Evolutionary conservation across 179 eudicot species (phyloP), one percentile per base, ranked within the genome.

Genomic region (Vitellaria paradoxa): DNA sequence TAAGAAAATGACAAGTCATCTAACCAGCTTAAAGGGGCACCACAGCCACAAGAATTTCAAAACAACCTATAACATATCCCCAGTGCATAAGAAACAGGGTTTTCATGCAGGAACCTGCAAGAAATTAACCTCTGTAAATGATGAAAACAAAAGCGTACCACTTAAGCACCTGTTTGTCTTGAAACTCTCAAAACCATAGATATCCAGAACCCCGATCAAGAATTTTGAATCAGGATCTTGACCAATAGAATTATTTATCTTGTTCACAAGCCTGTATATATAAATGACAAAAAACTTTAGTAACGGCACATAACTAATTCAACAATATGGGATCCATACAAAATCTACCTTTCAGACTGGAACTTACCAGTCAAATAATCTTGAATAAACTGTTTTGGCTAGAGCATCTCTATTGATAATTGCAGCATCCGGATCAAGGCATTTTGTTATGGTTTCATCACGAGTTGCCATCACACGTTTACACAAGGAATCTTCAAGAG

Each of bases 121-220:
- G 59, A 57, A 78, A 74, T 52, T 71, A 56, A 72, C 49, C 66
- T 79, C 77, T 62, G 77, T 46, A 49, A 80, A 87, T 79, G 79
- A 86, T 78, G 82, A 91, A 84, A 84, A 83, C 87, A 90, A 89
- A 57, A 91, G 98, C 96, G 79, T 92, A 94, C 97, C 97, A 75
- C 92, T 90, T 87, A 91, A 94, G 98, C 97, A 94, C 98, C 98
- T 94, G 98, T 94, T 94, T 87, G 94, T 92, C 97, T 94, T 92
- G 97, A 94, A 94, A 88, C 97, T 92, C 91, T 92, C 97, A 61
- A 94, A 94, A 77, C 98, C 98, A 85, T 94, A 94, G 62, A 94
- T 94, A 82, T 94, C 98, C 81, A 92, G 88, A 75, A 95, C 92
- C 78, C 98, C 98, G 62, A 92, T 92, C 67, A 91, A 85, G 88